Conservation (phyloP, 2,329 filamentous ascomycete species). For the Alternaria viburni region DNA sequence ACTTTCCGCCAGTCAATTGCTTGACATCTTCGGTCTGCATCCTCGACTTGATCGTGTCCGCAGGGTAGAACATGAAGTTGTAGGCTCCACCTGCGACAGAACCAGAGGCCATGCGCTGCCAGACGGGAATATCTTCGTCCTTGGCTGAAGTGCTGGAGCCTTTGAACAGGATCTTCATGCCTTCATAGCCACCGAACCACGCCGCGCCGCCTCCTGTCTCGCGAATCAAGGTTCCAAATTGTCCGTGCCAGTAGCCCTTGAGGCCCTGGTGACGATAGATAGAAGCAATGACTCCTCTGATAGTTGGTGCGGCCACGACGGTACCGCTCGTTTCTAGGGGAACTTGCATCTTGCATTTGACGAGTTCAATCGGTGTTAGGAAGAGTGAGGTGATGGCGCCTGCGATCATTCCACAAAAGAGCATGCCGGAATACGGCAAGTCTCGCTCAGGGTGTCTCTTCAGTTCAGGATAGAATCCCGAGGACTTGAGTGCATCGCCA, state of each 20-base stretch:
- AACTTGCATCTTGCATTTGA: slow-evolving; percentile 98
- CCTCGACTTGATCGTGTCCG: slow-evolving; percentile 94
- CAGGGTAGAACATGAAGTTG: slow-evolving; percentile 97
- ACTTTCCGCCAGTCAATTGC: slow-evolving; percentile 58
- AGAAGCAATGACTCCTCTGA: slow-evolving; percentile 74
- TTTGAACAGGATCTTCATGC: slow-evolving; percentile 72
- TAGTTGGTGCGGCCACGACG: slow-evolving; percentile 61
- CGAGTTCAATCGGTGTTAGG: slow-evolving; percentile 92
- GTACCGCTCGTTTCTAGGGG: slow-evolving; percentile 54
- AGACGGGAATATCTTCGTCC: slow-evolving; percentile 70
- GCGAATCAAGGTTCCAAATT: slow-evolving; percentile 89
- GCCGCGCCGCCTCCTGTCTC: slow-evolving; percentile 92
- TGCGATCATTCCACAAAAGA: slow-evolving; percentile 81
- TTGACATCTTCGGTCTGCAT: slow-evolving; percentile 88
- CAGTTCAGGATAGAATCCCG: slow-evolving; percentile 59
- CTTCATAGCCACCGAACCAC: slow-evolving; percentile 74
- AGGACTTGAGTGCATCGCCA: slow-evolving; percentile 68
- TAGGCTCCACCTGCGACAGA: slow-evolving; percentile 90
- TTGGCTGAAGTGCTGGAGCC: slow-evolving; percentile 50
- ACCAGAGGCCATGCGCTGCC: slow-evolving; percentile 87
- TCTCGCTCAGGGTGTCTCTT: slow-evolving; percentile 53
- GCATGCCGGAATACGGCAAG: slow-evolving; percentile 76
- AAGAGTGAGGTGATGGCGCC: slow-evolving; percentile 89
- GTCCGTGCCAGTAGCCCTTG: slow-evolving; percentile 91
- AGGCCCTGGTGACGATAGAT: slow-evolving; percentile 85